phyloP scores from a whole-genome alignment of 495 filamentous ascomycete genomes.

The Penicillium lagena region DNA sequence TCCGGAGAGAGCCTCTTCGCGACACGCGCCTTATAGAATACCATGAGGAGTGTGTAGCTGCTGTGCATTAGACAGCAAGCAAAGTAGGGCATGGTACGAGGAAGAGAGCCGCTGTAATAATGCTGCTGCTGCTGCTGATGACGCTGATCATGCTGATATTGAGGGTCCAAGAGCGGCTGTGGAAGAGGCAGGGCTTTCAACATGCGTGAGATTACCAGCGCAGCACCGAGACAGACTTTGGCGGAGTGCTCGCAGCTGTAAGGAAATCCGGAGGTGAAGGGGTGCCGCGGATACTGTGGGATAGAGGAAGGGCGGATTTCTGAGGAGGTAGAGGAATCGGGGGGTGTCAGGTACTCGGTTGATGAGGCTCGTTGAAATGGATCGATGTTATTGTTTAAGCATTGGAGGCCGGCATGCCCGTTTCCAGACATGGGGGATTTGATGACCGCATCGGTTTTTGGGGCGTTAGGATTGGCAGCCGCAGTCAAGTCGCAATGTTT shows the following conservation, averaged over 20 bases:
- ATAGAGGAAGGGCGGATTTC: conserved; percentile 20
- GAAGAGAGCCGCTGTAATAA: conserved; percentile 25
- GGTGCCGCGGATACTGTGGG: conserved; percentile 22
- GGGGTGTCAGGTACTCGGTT: conserved; percentile 32
- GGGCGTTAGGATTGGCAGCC: conserved; percentile 22
- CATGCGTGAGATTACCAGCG: conserved; percentile 44
- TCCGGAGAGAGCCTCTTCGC: conserved; percentile 41
- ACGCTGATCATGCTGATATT: conserved; percentile 18
- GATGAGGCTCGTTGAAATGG: conserved; percentile 28
- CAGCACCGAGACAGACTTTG: conserved; percentile 46
- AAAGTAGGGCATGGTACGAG: conserved; percentile 55
- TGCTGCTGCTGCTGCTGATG: conserved; percentile 19
- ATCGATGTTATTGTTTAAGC: conserved; percentile 27
- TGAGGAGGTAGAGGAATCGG: conserved; percentile 28
- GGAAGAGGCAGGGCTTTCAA: conserved; percentile 47
- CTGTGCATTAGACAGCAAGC: conserved; percentile 59
- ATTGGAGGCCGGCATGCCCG: conserved; percentile 26
- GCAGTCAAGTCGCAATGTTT: conserved; percentile 50
- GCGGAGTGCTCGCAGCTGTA: conserved; percentile 48
- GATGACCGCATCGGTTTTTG: conserved; percentile 14
- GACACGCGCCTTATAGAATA: conserved; percentile 42
- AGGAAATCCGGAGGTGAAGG: conserved; percentile 36
- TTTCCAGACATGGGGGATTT: neutral
- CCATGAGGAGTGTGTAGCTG: conserved; percentile 56
- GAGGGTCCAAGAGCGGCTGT: conserved; percentile 26